Evolutionary conservation across 2,329 filamentous ascomycete genomes (phyloP).

Genomic region (Aspergillus nomiae): DNA sequence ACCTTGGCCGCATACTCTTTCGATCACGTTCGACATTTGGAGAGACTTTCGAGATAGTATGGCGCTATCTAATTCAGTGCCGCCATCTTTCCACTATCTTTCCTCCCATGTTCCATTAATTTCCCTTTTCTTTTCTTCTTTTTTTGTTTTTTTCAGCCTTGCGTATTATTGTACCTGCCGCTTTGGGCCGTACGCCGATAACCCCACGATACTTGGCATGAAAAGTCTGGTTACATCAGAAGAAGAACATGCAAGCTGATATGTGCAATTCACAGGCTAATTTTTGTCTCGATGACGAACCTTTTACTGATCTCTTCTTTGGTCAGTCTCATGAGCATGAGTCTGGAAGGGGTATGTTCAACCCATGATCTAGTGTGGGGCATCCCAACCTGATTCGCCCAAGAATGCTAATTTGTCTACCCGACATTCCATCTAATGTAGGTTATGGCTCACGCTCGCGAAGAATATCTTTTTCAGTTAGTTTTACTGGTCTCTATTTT

Average conservation of each 20-base stretch:
- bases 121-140: not conserved
- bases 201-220: constrained; percentile 20
- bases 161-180: not conserved
- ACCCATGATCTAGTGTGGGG: constrained; percentile 1
- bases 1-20: constrained; percentile 31
- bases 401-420: constrained; percentile 11
- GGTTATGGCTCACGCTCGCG: constrained; percentile 63
- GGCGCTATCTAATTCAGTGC: not conserved
- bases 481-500: constrained; percentile 13
- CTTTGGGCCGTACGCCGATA: constrained; percentile 3
- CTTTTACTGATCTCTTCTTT: constrained; percentile 62
- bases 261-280: constrained; percentile 43
- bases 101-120: not conserved
- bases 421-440: constrained; percentile 28
- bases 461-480: constrained; percentile 64
- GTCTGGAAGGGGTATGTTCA: constrained; percentile 53
- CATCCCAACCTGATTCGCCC: constrained; percentile 4
- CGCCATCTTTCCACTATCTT: not conserved
- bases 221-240: constrained; percentile 4
- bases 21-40: constrained; percentile 37
- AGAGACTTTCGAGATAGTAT: constrained; percentile 9
- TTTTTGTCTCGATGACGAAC: constrained; percentile 64
- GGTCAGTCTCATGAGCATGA: constrained; percentile 61
- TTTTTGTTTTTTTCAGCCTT: not conserved
- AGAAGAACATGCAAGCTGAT: constrained; percentile 14